phyloP scores from a whole-genome alignment of 2,329 filamentous ascomycete genomes.

The Beauveria brongniartii region DNA sequence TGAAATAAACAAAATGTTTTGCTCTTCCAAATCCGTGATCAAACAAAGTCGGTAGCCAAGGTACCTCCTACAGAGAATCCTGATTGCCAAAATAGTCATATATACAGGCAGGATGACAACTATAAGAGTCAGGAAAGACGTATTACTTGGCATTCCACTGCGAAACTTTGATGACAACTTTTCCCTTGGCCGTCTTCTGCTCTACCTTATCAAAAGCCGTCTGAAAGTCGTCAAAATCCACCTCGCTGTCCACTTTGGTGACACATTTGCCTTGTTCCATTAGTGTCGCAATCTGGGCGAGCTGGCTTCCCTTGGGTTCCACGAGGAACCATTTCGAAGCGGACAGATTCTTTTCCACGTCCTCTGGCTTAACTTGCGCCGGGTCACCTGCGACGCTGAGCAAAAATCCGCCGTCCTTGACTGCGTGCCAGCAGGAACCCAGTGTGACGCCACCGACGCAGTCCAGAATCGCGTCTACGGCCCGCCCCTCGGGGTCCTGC shows the following conservation, averaged over 20 bases:
- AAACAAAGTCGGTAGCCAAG: too few species aligned
- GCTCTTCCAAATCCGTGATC: too few species aligned
- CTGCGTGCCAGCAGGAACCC: conserved; percentile 25
- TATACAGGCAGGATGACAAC: too few species aligned
- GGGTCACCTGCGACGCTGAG: conserved; percentile 26
- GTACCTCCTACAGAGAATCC: too few species aligned
- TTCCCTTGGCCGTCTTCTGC: conserved; percentile 27
- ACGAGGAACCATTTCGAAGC: conserved; percentile 31
- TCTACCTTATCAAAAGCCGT: conserved; percentile 30
- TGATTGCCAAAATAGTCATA: too few species aligned
- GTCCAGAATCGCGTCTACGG: conserved; percentile 29
- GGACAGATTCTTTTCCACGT: conserved; percentile 20
- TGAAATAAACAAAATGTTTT: too few species aligned
- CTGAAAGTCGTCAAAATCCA: conserved; percentile 29
- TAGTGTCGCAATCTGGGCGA: conserved; percentile 26
- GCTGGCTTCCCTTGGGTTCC: conserved; percentile 26
- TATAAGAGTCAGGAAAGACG: too few species aligned
- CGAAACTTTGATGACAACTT: conserved; percentile 29
- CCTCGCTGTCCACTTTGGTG: conserved; percentile 31
- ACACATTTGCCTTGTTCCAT: conserved; percentile 24
- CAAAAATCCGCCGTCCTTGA: conserved; percentile 26
- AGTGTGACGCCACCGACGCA: conserved; percentile 28
- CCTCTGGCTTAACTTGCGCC: conserved; percentile 22
- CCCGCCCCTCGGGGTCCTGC: conserved; percentile 17
- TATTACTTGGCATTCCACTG: background rate